Base-by-base conservation (phyloP, 1,139 yeast species). In the Pichia inconspicua region DNA sequence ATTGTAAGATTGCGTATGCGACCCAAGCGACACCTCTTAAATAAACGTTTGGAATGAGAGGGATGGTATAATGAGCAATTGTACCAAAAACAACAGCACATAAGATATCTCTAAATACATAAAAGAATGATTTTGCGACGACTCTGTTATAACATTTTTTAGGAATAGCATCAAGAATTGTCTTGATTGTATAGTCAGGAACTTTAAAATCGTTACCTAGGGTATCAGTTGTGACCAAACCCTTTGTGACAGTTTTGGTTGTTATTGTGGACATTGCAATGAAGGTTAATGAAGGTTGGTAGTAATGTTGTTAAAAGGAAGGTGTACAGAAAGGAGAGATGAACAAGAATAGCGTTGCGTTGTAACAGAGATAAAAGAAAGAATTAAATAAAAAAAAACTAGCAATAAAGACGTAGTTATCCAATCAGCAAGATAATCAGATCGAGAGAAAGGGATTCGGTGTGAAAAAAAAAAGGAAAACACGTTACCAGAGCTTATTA, bases 121-220 rank as follows among this genome's bases (percentile, higher is more conserved):
- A 81, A 51, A 68, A 72, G 53, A 81, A 65, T 3, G 84, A 78
- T 42, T 66, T 64, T 41, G 67, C 56, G 48, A 78, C 63, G 47
- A 74, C 70, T 61, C 85, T 72, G 55, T 80, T 75, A 64, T 78
- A 80, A 58, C 85, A 80, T 58, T 78, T 77, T 45, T 74, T 65
- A 45, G 87, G 87, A 59, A 81, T 80, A 42, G 79, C 81, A 40
- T 69, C 64, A 47, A 81, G 67, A 47, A 81, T 75, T 46, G 80
- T 82, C 69, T 78, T 79, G 60, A 81, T 80, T 50, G 82, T 64
- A 64, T 66, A 80, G 60, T 80, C 83, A 10, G 86, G 85, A 9
- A 74, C 85, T 47, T 73, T 71, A 65, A 79, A 80, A 39, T 70
- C 73, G 47, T 77, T 72, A 42, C 85, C 85, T 52, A 66, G 61